A percentile compares a stretch with the other conserved stretches of the same genome.
These are phyloP conservation scores for Cutaneotrichosporon curvatum DNA, from an alignment of 1,284 basidiomycete species.

Conservation along the genomic window DNA sequence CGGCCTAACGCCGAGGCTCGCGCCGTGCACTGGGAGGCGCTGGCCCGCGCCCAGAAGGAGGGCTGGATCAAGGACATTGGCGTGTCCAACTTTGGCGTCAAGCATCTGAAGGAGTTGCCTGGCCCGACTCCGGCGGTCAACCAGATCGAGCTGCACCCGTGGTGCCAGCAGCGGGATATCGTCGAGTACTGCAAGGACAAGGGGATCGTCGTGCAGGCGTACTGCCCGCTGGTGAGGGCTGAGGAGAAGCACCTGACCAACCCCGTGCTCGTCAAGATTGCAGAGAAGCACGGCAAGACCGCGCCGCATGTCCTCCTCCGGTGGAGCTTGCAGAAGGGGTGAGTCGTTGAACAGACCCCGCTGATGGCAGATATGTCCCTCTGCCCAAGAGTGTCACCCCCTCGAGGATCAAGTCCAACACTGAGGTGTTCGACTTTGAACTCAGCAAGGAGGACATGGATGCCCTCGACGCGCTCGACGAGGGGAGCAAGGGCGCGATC, in stretches of 20 bases:
- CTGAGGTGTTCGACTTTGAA: slow-evolving; percentile 63
- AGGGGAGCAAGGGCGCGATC: slow-evolving; percentile 55
- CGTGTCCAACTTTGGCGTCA: slow-evolving; percentile 68
- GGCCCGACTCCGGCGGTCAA: slow-evolving; percentile 66
- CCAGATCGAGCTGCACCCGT: slow-evolving; percentile 65
- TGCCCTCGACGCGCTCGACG: slow-evolving; percentile 57
- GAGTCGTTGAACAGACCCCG: slow-evolving; percentile 23
- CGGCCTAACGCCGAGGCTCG: slow-evolving; percentile 27
- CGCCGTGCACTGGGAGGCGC: slow-evolving; percentile 32
- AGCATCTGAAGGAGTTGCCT: slow-evolving; percentile 70
- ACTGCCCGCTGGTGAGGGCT: slow-evolving; percentile 64
- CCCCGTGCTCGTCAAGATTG: slow-evolving; percentile 52
- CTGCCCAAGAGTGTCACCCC: slow-evolving; percentile 69
- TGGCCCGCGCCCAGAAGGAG: slow-evolving; percentile 47
- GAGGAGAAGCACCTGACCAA: slow-evolving; percentile 51
- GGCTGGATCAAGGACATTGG: slow-evolving; percentile 66
- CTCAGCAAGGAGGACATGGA: slow-evolving; percentile 58
- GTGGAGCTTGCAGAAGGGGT: slow-evolving; percentile 78
- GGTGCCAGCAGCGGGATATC: slow-evolving; percentile 72
- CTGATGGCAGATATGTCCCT: slow-evolving; percentile 54
- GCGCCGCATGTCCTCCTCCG: slow-evolving; percentile 69
- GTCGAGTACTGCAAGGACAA: slow-evolving; percentile 66
- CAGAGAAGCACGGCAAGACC: slow-evolving; percentile 58
- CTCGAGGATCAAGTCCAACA: slow-evolving; percentile 61
- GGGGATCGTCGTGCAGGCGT: slow-evolving; percentile 67